Percentiles rank a stretch among this genome's conserved stretches.
phyloP scores from a whole-genome alignment of 495 filamentous ascomycete genomes.

The Glarea lozoyensis region DNA sequence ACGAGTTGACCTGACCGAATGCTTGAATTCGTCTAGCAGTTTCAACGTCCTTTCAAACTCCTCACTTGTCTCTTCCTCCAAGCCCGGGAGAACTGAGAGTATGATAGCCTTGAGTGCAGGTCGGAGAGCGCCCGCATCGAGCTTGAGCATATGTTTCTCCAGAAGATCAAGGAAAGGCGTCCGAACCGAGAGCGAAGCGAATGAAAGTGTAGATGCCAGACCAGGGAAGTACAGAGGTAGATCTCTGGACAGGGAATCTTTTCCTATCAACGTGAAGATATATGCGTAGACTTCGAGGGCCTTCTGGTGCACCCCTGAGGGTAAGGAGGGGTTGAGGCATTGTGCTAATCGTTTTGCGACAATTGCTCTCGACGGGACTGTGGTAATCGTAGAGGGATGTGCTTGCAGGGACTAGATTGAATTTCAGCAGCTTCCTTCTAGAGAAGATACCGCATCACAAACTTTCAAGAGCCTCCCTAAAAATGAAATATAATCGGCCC shows the following conservation, averaged over 20 bases:
- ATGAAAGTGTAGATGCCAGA: constrained; percentile 77
- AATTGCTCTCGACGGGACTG: constrained; percentile 72
- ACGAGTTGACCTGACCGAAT: constrained; percentile 43
- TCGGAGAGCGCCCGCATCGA: constrained; percentile 61
- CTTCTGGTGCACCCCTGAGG: constrained; percentile 98
- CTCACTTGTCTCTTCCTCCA: constrained; percentile 94
- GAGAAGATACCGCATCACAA: constrained; percentile 9
- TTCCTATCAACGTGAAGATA: constrained; percentile 71
- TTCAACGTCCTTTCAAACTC: constrained; percentile 86
- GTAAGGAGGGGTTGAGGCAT: constrained; percentile 86
- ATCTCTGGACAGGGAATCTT: constrained; percentile 68
- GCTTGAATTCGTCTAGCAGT: constrained; percentile 69
- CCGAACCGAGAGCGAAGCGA: constrained; percentile 83
- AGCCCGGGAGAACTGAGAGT: constrained; percentile 74
- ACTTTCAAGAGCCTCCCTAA: constrained; percentile 88
- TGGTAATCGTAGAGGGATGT: constrained; percentile 55
- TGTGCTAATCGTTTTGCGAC: constrained; percentile 90
- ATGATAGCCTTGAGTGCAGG: constrained; percentile 86
- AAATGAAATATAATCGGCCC: constrained; percentile 99
- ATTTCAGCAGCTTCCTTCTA: constrained; percentile 1
- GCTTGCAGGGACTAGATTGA: constrained; percentile 71
- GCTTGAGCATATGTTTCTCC: constrained; percentile 65
- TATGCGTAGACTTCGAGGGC: constrained; percentile 87
- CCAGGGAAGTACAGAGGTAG: constrained; percentile 84
- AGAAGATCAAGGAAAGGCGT: constrained; percentile 75